Conservation (phyloP, 768 basidiomycete genomes). For the Russula vinacea region DNA sequence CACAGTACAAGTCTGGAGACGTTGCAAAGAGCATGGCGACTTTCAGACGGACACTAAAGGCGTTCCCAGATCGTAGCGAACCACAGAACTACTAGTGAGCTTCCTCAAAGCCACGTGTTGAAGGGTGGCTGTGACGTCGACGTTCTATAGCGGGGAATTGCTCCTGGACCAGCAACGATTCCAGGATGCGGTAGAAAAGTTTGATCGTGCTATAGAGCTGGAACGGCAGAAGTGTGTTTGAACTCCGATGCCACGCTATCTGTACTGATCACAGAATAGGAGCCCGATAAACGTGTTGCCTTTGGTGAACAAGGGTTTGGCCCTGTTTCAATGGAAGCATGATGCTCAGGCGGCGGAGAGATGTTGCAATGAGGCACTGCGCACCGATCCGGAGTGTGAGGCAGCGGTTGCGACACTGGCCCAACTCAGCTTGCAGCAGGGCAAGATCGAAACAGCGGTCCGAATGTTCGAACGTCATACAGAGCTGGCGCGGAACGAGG, state of each 20-base stretch:
- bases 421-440: conserved; percentile 87
- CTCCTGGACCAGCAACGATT: conserved; percentile 88
- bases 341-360: conserved; percentile 78
- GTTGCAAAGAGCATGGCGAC: conserved; percentile 81
- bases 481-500: conserved; percentile 85
- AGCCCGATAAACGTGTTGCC: conserved; percentile 78
- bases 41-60: conserved; percentile 79
- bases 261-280: conserved; percentile 31
- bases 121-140: conserved; percentile 4
- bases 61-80: conserved; percentile 85
- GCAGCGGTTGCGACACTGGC: conserved; percentile 95
- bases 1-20: conserved; percentile 88
- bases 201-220: conserved; percentile 86
- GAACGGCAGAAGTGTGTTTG: conserved; percentile 66
- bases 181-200: conserved; percentile 86
- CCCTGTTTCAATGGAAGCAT: conserved; percentile 93
- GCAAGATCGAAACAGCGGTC: conserved; percentile 81
- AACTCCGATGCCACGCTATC: conserved; percentile 5
- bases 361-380: conserved; percentile 84
- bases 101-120: not conserved
- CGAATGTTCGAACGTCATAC: conserved; percentile 82
- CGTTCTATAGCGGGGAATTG: conserved; percentile 73
- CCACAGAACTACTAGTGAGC: conserved; percentile 93
- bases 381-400: conserved; percentile 90
- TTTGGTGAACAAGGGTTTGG: conserved; percentile 96